Base-by-base conservation (phyloP, 2,329 filamentous ascomycete species). In the Cryphonectria naterciae region DNA sequence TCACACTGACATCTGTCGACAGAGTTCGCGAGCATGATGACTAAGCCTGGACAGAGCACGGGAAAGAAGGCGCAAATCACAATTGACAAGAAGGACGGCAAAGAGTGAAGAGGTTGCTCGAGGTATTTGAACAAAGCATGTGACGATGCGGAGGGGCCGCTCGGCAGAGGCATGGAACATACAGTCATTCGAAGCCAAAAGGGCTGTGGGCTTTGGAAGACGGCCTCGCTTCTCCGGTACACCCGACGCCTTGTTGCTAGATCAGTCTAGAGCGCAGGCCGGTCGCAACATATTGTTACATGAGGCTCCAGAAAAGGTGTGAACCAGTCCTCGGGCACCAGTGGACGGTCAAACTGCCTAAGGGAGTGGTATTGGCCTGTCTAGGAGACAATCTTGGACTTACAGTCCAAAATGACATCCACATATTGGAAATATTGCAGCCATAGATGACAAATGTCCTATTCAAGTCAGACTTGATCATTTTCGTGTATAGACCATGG, bases 11-110 rank as follows among this genome's bases (percentile, higher is more conserved):
- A 46, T 10, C 35, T 39, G 3, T 17, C 58, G 32, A 17, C 43
- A 73, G 74, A 74, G 32, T 71, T 74, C 43, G 58, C 32, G 63
- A 71, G 68, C 25, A 71, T 73, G 66, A 71, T 73, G 71, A 65
- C 67, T 25, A 66, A 68, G 60, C 58, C 49, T 32, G n/a, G 32
- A 37, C 46, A 67, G 65, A 17, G 11, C 4, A 10, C 32, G n/a
- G 46, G 49, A 5, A 73, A 73, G 41, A 67, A 58, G 56, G 62
- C 71, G n/a, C 46, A 67, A n/a, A 56, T 32, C 17, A 68, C 68
- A 25, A 68, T 71, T 43, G 52, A 71, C 15, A 73, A 46, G 63
- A 69, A 37, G 52, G 67, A 72, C 35, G 22, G 60, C 32, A 52
- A 35, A 28, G 63, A 65, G 63, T 65, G 25, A 65, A 35, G 13